A percentile compares a stretch with the other conserved stretches of the same genome.
Conservation (phyloP, 2,329 filamentous ascomycete species). For the Chaetomium sp. region DNA sequence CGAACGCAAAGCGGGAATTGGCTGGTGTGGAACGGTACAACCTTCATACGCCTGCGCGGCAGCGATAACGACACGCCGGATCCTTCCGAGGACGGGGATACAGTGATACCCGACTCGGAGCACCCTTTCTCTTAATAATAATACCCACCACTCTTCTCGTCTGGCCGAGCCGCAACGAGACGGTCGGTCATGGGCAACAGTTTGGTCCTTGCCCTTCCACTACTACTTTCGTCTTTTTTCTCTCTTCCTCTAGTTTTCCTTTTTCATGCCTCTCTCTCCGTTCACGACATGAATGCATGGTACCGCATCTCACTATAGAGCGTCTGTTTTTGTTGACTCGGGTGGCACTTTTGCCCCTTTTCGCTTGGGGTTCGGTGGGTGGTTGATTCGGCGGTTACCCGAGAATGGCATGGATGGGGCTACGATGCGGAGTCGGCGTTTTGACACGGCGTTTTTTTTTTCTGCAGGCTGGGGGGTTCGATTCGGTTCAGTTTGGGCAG, state of each 20-base stretch:
- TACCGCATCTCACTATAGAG: conserved; percentile 15
- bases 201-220: background rate
- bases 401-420: conserved; percentile 9
- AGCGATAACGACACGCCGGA: background rate
- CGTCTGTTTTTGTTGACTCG: conserved; percentile 3
- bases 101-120: background rate
- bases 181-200: background rate
- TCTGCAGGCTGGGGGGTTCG: background rate
- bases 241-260: background rate
- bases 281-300: conserved; percentile 11
- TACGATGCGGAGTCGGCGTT: conserved; percentile 13
- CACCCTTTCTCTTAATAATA: background rate
- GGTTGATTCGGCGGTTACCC: background rate
- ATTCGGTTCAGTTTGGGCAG: background rate
- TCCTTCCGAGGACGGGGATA: background rate
- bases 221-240: background rate
- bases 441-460: conserved; percentile 5
- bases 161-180: background rate
- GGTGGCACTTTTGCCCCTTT: background rate
- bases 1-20: background rate
- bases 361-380: background rate
- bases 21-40: background rate
- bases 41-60: background rate
- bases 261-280: background rate
- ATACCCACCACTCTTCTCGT: background rate